Evolutionary conservation across 2,329 filamentous ascomycete genomes (phyloP).

Genomic region (Xylaria hypoxylon): DNA sequence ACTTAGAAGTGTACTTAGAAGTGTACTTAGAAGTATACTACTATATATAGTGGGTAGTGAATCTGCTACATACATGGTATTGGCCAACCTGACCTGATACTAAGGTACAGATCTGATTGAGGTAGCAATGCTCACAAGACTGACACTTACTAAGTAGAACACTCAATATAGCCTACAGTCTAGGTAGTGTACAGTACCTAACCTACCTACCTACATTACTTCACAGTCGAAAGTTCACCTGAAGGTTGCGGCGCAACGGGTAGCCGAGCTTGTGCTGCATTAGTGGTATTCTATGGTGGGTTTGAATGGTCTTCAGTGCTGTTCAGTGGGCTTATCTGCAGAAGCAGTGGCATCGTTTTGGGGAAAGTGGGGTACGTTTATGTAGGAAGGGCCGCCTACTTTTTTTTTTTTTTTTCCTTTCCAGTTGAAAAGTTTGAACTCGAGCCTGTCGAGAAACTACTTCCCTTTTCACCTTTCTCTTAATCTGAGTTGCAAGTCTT

Average conservation of each 20-base stretch:
- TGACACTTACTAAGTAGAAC: too few relatives aligned
- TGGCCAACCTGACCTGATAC: background rate
- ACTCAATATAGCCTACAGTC: too few relatives aligned
- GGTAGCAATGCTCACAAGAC: background rate
- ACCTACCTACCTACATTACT: too few relatives aligned
- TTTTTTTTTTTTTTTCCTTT: conserved; percentile 39
- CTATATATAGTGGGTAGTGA: too few relatives aligned
- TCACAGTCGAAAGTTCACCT: background rate
- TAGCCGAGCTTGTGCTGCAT: conserved; percentile 13
- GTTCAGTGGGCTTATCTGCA: conserved; percentile 32
- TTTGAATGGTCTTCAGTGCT: conserved; percentile 5
- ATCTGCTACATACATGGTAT: too few relatives aligned
- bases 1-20: too few relatives aligned
- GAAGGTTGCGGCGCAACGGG: conserved; percentile 39
- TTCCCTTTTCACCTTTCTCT: conserved; percentile 25
- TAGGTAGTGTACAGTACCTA: too few relatives aligned
- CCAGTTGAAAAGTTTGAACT: conserved; percentile 38
- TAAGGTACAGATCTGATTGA: background rate
- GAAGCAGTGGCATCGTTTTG: conserved; percentile 42
- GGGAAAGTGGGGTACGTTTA: conserved; percentile 44
- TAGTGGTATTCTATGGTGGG: conserved; percentile 1
- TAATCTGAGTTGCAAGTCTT: conserved; percentile 14
- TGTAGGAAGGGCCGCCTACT: conserved; percentile 40
- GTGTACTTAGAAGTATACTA: too few relatives aligned
- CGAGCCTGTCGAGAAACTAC: conserved; percentile 14